Base-by-base conservation (phyloP, 1,284 basidiomycete genomes). In the Volvariella surrecta region DNA sequence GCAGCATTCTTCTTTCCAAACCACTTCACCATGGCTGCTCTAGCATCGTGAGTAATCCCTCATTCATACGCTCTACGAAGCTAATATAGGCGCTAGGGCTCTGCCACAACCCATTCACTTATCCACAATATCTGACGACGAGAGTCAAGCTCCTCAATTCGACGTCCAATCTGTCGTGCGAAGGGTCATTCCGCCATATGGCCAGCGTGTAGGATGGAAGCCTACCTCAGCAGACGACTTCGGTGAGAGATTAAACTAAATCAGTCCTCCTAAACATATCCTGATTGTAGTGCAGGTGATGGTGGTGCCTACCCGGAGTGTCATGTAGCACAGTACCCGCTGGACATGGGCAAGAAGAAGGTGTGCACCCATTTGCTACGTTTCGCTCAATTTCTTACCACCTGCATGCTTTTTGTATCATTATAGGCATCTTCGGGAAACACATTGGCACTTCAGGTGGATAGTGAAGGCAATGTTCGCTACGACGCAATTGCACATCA, bases 401-500 rank as follows among this genome's bases (percentile, higher is more conserved):
- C 32, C 39, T 22, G 37, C 48, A 32, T 15, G 9, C 19, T 37
- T 17, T 39, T 43, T 44, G 24, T n/a, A 28, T 31, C 22, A 37
- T 43, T 11, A 7, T 38, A 93, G 89, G 81, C 87, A 1, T 82
- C 86, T 2, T 81, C 89, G 17, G 93, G 93, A 4, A 93, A 93
- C 54, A 96, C 94, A 0, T 76, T 99, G 7, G 92, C 96, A 7
- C 76, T 99, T 2, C 94, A 96, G 71, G 94, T 98, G 9, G 96
- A 99, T 57, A 81, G 79, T 43, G 93, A 98, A 58, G 96, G 96
- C 24, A 94, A 92, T 51, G 91, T 98, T 43, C 83, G 91, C 50
- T 99, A 98, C 62, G 95, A 96, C 63, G 92, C 90, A 45, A 97
- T 99, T 53, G 95, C 94, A 3, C 85, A 87, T 47, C 94, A 99